Evolutionary conservation across 2,329 filamentous ascomycete species (phyloP).

Genomic region (Sporothrix sp.): DNA sequence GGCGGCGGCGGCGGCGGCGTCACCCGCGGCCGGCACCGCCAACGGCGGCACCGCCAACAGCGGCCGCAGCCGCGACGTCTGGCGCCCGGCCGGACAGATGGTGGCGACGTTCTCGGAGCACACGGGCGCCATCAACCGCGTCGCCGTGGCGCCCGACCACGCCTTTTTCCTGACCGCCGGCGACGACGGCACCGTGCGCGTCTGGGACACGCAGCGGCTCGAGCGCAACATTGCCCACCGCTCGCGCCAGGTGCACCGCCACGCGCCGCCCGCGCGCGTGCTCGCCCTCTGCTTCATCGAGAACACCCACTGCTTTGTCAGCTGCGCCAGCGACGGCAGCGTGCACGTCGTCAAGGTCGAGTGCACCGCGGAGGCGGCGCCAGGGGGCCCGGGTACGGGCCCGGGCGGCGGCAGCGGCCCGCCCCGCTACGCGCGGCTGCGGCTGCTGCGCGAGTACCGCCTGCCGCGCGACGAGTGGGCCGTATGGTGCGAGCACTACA

Average conservation of each 20-base stretch:
- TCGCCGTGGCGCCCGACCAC: constrained; percentile 80
- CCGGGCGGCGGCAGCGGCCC: constrained; percentile 10
- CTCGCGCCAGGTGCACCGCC: constrained; percentile 75
- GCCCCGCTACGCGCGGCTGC: constrained; percentile 66
- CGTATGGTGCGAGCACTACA: constrained; percentile 88
- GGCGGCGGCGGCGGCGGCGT: constrained; percentile 22
- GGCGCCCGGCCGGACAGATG: constrained; percentile 75
- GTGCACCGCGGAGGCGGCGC: constrained; percentile 22
- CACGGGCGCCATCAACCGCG: constrained; percentile 67
- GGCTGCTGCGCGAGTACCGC: constrained; percentile 68
- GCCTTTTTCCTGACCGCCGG: constrained; percentile 90
- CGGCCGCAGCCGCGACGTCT: constrained; percentile 46
- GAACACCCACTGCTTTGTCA: constrained; percentile 87
- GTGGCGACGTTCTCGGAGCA: constrained; percentile 89
- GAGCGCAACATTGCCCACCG: constrained; percentile 86
- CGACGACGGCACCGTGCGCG: constrained; percentile 79
- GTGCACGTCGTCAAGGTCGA: constrained; percentile 83
- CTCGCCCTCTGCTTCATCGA: constrained; percentile 84
- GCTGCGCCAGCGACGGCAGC: constrained; percentile 79
- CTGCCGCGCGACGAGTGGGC: constrained; percentile 66
- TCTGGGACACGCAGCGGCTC: constrained; percentile 85
- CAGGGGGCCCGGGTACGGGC: too few relatives aligned
- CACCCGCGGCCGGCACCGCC: not conserved
- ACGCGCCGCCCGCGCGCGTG: constrained; percentile 61
- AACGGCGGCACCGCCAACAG: constrained; percentile 32